phyloP scores from a whole-genome alignment of 176 grass and related monocot species.

The Cenchrus purpureus region DNA sequence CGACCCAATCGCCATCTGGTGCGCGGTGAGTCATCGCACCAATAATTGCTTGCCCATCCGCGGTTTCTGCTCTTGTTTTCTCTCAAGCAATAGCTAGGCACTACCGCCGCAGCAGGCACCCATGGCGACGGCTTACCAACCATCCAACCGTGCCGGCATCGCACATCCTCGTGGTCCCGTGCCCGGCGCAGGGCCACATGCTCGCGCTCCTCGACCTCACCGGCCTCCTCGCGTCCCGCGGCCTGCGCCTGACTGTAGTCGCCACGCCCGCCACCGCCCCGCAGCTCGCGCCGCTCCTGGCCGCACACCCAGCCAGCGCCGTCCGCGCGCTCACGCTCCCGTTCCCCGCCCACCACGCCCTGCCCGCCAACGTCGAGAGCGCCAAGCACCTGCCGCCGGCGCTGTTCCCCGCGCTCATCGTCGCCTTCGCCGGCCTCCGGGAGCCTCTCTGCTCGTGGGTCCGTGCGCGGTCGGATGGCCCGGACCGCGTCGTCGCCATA shows the following conservation, averaged over 20 bases:
- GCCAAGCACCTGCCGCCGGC: not conserved
- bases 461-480: not conserved
- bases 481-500: not conserved
- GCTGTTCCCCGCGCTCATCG: slow-evolving; percentile 25
- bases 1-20: no score
- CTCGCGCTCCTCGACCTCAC: slow-evolving; percentile 64
- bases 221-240: slow-evolving; percentile 43
- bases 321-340: slow-evolving; percentile 50
- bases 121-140: slow-evolving; percentile 22
- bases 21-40: no score
- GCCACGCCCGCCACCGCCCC: slow-evolving; percentile 51
- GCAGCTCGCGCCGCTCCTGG: slow-evolving; percentile 49
- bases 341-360: slow-evolving; percentile 49
- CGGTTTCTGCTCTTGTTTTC: no score
- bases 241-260: slow-evolving; percentile 54
- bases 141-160: not conserved
- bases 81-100: no score
- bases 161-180: slow-evolving; percentile 61
- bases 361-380: slow-evolving; percentile 29
- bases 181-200: slow-evolving; percentile 61
- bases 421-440: not conserved
- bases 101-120: not conserved
- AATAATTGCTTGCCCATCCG: no score
- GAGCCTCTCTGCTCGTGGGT: not conserved
- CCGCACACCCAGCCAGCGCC: slow-evolving; percentile 33